A percentile compares a stretch with the other conserved stretches of the same genome.
phyloP scores from a whole-genome alignment of 768 basidiomycete genomes.

The Arthromyces matolae region DNA sequence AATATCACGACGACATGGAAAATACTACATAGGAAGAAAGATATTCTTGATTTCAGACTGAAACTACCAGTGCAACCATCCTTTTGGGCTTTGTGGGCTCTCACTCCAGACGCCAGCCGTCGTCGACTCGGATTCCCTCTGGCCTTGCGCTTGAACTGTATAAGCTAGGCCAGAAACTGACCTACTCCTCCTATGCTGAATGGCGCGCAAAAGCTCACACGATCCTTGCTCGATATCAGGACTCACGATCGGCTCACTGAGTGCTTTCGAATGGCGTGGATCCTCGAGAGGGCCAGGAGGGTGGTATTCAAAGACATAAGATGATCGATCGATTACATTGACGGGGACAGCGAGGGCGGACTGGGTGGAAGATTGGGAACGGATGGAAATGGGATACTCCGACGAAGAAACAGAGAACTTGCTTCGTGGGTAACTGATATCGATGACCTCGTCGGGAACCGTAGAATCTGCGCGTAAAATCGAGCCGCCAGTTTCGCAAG shows the following conservation, averaged over 20 bases:
- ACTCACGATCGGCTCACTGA: slow-evolving; percentile 19
- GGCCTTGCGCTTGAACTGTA: slow-evolving; percentile 8
- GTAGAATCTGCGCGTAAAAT: not conserved
- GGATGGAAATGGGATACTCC: slow-evolving; percentile 23
- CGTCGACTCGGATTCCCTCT: slow-evolving; percentile 10
- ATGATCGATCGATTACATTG: not conserved
- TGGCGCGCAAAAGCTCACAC: slow-evolving; percentile 11
- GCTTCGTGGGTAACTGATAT: slow-evolving; percentile 28
- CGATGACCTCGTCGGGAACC: slow-evolving; percentile 14
- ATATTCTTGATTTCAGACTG: not conserved
- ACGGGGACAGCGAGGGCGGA: not conserved
- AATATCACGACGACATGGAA: not conserved
- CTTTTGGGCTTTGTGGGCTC: slow-evolving; percentile 5
- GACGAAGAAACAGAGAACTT: slow-evolving; percentile 31
- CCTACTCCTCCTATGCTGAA: slow-evolving; percentile 22
- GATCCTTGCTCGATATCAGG: slow-evolving; percentile 2
- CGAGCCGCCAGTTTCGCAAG: not conserved
- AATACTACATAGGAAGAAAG: not conserved
- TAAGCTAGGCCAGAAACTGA: slow-evolving; percentile 20
- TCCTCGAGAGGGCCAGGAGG: slow-evolving; percentile 12
- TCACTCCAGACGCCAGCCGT: slow-evolving; percentile 9
- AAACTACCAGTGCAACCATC: slow-evolving; percentile 7
- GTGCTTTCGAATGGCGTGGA: slow-evolving; percentile 13
- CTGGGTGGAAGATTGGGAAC: slow-evolving; percentile 7
- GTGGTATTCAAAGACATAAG: slow-evolving; percentile 18